Percentiles rank a stretch among this genome's conserved stretches.
Conservation (phyloP, 2,329 filamentous ascomycete genomes). For the Albifimbria verrucaria region DNA sequence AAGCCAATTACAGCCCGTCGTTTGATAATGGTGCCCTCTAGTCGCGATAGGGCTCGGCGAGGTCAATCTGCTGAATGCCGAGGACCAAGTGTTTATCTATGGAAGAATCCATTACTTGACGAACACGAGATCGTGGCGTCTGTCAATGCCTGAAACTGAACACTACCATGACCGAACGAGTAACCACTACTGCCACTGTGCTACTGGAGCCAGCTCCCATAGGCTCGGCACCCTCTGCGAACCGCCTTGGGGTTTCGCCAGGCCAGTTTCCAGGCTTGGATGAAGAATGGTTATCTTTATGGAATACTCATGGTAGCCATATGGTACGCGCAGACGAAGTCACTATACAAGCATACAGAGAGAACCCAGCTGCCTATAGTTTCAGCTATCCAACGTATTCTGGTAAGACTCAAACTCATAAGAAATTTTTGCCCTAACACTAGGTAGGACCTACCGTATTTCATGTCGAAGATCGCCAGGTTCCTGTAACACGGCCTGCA, state of each 20-base stretch:
- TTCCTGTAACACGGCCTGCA: slow-evolving; percentile 19
- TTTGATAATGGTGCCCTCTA: slow-evolving; percentile 1
- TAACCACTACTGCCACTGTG: neutral
- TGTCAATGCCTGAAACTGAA: too few relatives aligned
- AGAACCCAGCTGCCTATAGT: slow-evolving; percentile 21
- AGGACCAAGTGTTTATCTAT: too few relatives aligned
- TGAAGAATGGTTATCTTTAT: slow-evolving; percentile 23
- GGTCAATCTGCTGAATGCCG: too few relatives aligned
- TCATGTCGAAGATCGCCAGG: slow-evolving; percentile 9
- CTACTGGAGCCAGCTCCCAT: neutral
- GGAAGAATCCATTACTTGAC: too few relatives aligned
- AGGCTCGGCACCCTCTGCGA: neutral
- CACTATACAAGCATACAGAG: slow-evolving; percentile 21
- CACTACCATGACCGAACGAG: neutral
- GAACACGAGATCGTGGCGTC: too few relatives aligned
- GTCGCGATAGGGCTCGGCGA: too few relatives aligned
- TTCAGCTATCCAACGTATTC: slow-evolving; percentile 24
- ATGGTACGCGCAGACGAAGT: slow-evolving; percentile 24
- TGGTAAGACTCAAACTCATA: slow-evolving; percentile 10
- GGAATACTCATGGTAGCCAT: slow-evolving; percentile 22
- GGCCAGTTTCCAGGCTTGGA: slow-evolving; percentile 18
- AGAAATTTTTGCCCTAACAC: neutral
- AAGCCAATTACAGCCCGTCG: slow-evolving; percentile 7
- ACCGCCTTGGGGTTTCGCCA: slow-evolving; percentile 1
- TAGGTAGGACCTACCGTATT: slow-evolving; percentile 8